phyloP scores from a whole-genome alignment of 345 rosid genomes.

The Atalantia buxifolia region DNA sequence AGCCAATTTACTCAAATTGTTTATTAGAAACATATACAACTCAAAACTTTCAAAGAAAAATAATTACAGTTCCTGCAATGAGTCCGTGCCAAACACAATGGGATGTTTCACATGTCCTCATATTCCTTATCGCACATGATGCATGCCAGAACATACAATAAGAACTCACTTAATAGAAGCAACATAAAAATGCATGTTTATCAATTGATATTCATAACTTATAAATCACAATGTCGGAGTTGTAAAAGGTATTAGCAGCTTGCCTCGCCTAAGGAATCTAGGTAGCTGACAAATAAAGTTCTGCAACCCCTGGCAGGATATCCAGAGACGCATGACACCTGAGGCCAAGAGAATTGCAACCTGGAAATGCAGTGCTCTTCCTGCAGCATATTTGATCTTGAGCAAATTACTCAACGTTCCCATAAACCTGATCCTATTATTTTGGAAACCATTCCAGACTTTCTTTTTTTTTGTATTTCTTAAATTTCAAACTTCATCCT shows the following conservation, averaged over 20 bases:
- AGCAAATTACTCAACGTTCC: background rate
- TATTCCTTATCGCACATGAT: background rate
- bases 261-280: conserved; percentile 56
- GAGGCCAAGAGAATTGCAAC: conserved; percentile 86
- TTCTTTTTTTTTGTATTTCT: background rate
- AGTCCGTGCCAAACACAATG: background rate
- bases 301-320: conserved; percentile 74
- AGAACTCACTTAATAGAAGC: background rate
- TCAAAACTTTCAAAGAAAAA: background rate
- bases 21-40: background rate
- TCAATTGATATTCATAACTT: background rate
- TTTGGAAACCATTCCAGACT: background rate
- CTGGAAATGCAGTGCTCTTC: conserved; percentile 83
- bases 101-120: background rate
- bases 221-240: background rate
- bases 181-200: background rate
- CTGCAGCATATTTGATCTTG: conserved; percentile 38
- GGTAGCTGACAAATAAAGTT: conserved; percentile 59
- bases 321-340: conserved; percentile 62
- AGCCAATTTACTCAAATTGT: background rate
- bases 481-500: background rate
- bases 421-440: background rate
- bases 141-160: background rate
- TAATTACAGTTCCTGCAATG: background rate
- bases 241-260: background rate